Base-by-base conservation (phyloP, 2,329 filamentous ascomycete genomes). In the Penicillium sp. region DNA sequence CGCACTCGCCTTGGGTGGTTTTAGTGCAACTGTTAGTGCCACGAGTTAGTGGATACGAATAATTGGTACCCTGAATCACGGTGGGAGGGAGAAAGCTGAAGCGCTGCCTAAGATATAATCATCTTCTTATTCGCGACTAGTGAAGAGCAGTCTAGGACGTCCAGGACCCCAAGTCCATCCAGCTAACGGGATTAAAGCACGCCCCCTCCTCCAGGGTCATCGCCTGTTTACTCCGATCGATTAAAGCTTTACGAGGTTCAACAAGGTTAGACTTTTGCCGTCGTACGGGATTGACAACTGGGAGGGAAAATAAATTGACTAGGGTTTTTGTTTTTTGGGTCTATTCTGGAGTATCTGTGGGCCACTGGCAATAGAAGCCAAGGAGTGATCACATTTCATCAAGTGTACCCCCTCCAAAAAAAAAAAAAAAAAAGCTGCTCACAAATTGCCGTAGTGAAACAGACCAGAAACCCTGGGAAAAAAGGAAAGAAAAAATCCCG, bases 171-270 rank as follows among this genome's bases (percentile, higher is more conserved):
- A 33, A 11, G 30, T 7, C 45, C 45, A 48, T 16, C 43, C 46
- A 57, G 38, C 48, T 48, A 57, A 57, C 55, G 13, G 46, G 46
- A 26, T 33, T 46, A 45, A 45, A 57, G 55, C 51, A 52, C 46
- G 46, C 46, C 46, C 19, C 35, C 37, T 33, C 4, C 37, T 52
- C 37, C 25, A 35, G 25, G 49, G 38, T n/a, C 38, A 58, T 58
- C 48, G 48, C 55, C 52, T 52, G 48, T 52, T 52, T 37, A n/a
- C 30, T 52, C 46, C 49, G 19, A 49, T 49, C 28, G 46, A 51
- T 51, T 51, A 51, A 35, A 51, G 48, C 48, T 13, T 51, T 33
- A 51, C 48, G 48, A 51, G 28, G 48, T 46, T 30, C n/a, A 25
- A 16, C 43, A 46, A 30, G 48, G 28, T 51, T 25, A 22, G 22